These are phyloP conservation scores for Mortierella sp. DNA, from an alignment of 371 early-diverging fungal genomes.

Conservation along the genomic window DNA sequence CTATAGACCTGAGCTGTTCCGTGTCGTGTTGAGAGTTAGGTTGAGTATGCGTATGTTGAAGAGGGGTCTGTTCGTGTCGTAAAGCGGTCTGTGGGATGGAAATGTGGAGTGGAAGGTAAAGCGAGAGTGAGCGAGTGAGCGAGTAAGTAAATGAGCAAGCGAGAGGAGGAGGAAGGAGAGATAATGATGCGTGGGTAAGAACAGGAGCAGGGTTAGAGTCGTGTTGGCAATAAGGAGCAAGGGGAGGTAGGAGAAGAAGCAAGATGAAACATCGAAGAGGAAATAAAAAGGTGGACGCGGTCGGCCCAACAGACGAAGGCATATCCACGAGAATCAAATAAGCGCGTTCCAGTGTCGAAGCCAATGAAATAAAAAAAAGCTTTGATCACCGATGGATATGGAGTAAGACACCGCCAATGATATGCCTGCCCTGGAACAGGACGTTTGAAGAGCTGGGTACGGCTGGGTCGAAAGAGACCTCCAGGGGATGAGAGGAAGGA, in stretches of 20 bases:
- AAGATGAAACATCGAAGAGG: neutral
- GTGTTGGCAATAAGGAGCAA: neutral
- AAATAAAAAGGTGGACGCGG: neutral
- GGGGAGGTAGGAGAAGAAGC: neutral
- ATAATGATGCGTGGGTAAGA: constrained; percentile 8
- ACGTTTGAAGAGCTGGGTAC: neutral
- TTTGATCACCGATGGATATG: neutral
- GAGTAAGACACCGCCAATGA: constrained; percentile 10
- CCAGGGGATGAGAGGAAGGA: neutral
- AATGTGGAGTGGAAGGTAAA: constrained; percentile 5
- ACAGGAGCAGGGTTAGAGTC: neutral
- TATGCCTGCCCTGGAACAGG: constrained; percentile 5
- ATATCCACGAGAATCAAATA: neutral
- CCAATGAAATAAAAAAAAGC: neutral
- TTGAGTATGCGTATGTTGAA: neutral
- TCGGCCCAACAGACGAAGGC: neutral
- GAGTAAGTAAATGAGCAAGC: neutral
- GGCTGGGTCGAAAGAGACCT: no score
- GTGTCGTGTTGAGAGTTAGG: neutral
- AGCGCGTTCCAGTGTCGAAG: neutral
- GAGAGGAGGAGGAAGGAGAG: constrained; percentile 4
- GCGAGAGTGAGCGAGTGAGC: neutral
- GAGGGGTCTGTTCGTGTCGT: neutral
- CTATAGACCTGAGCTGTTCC: neutral
- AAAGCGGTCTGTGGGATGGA: neutral